Evolutionary conservation across 129 eudicot genomes (phyloP).

Genomic region (Tagetes patula): DNA sequence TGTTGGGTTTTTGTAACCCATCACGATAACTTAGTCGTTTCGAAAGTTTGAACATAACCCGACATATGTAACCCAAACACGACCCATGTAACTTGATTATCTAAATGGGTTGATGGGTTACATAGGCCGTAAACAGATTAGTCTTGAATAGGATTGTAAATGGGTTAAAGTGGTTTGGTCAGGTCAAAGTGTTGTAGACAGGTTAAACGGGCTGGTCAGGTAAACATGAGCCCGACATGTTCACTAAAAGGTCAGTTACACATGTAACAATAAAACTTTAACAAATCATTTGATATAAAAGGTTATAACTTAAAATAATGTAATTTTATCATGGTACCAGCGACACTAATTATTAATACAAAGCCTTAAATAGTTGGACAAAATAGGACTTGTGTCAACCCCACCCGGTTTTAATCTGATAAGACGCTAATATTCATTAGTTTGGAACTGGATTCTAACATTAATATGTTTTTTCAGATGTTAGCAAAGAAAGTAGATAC

Average conservation of each 20-base stretch:
- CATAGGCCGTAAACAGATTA: background rate
- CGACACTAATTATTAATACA: background rate
- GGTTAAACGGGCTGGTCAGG: background rate
- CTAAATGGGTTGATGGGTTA: background rate
- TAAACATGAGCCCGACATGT: background rate
- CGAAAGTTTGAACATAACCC: background rate
- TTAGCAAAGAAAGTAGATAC: constrained; percentile 93
- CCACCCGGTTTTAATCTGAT: background rate
- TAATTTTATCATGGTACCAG: background rate
- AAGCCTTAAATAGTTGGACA: background rate
- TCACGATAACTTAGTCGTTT: background rate
- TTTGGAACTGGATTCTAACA: background rate
- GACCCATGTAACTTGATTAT: background rate
- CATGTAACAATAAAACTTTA: background rate
- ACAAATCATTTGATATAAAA: background rate
- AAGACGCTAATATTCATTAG: background rate
- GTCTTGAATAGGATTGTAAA: background rate
- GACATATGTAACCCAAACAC: background rate
- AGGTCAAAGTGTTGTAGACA: background rate
- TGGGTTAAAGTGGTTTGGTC: background rate
- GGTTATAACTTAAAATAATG: background rate
- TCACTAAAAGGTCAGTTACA: background rate
- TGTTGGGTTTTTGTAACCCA: background rate
- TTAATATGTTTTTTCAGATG: constrained; percentile 49
- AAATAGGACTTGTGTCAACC: background rate